Base-by-base conservation (phyloP, 2,329 filamentous ascomycete genomes). In the Aureobasidium mangrovei region DNA sequence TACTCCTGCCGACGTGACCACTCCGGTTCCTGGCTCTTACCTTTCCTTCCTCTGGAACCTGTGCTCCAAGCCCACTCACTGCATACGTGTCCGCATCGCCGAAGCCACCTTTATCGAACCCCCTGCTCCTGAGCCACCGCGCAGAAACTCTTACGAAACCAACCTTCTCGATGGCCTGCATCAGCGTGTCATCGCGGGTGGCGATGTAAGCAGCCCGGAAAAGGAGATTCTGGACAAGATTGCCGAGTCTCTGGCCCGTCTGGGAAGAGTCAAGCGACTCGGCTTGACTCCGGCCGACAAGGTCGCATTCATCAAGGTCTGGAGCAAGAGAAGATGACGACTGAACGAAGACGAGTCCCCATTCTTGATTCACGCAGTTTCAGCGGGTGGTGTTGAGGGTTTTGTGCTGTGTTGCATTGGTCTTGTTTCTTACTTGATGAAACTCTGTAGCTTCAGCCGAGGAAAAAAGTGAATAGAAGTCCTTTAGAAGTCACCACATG, bases 211-310 rank as follows among this genome's bases (percentile, higher is more conserved):
- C 24, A 62, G 48, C 27, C 56, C 84, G 6, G 88, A 95, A 67
- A 80, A 82, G 65, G 77, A 76, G 38, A 74, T 91, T 9, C 72
- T 97, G 41, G 88, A 95, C 64, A 79, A 80, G 35, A 81, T 98
- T 12, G 88, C 82, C 1, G 93, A 97, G 62, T 84, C 90, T 8
- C 74, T 98, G 54, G 90, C 93, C n/a, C 75, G 91, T 52, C 70
- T 98, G 52, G 88, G 91, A 1, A 77, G 93, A 57, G 91, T 93
- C 38, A 95, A 94, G 75, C 79, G 91, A 54, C 89, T 98, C 1
- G 90, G 87, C 0, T 69, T 98, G 60, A 90, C 88, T 0, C 77
- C 95, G 54, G 75, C 78, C 62, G 89, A 97, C 58, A 98, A 98
- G 75, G 74, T 77, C 27, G 81, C 83, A 4, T 98, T 98, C 69